Conservation (phyloP, 768 basidiomycete genomes). For the Collybiopsis luxurians region DNA sequence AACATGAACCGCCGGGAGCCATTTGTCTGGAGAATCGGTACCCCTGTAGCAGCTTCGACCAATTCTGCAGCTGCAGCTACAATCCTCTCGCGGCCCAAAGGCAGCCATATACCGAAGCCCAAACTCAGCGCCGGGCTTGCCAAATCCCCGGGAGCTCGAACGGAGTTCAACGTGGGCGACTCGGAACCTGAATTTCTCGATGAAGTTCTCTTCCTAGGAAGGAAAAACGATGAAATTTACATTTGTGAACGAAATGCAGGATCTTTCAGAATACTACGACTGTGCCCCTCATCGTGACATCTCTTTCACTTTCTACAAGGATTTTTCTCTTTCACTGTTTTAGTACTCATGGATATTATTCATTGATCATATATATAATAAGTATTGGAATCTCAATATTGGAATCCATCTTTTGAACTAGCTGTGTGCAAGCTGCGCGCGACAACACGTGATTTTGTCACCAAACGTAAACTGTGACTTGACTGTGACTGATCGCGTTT, state of each 20-base stretch:
- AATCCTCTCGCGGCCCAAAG: slow-evolving; percentile 25
- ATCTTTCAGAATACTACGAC: slow-evolving; percentile 73
- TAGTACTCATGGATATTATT: background rate
- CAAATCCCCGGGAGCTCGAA: slow-evolving; percentile 44
- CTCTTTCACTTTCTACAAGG: background rate
- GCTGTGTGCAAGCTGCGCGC: too few species aligned
- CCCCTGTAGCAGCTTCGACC: slow-evolving; percentile 49
- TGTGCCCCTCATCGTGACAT: slow-evolving; percentile 40
- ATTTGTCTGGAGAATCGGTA: slow-evolving; percentile 83
- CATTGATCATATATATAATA: background rate
- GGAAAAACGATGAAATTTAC: slow-evolving; percentile 74
- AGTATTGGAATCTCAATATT: background rate
- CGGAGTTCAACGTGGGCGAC: slow-evolving; percentile 53
- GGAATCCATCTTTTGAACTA: too few species aligned
- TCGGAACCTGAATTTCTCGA: slow-evolving; percentile 53
- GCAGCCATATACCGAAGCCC: slow-evolving; percentile 37
- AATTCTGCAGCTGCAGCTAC: slow-evolving; percentile 25
- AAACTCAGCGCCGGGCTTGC: slow-evolving; percentile 46
- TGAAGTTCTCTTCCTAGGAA: slow-evolving; percentile 80
- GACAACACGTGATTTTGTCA: too few species aligned
- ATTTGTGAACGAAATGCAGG: slow-evolving; percentile 74
- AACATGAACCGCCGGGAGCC: slow-evolving; percentile 68
- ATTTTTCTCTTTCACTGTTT: background rate
- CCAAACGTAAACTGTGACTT: too few species aligned
- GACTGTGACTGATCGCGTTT: too few species aligned